Evolutionary conservation across 1,284 basidiomycete genomes (phyloP).

Genomic region (Boletus semigastroideus): DNA sequence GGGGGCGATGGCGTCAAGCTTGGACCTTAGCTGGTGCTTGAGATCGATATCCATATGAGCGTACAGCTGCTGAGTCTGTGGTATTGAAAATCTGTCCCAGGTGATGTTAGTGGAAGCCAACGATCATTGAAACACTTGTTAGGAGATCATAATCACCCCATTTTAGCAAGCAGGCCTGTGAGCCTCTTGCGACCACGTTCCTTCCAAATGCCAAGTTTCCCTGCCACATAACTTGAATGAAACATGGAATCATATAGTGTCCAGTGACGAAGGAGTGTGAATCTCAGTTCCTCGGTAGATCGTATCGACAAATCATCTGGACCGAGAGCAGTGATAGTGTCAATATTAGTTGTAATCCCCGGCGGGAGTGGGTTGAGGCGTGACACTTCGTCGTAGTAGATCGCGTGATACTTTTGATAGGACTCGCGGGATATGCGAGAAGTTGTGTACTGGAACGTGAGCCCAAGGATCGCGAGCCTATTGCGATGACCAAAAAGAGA

Average conservation of each 20-base stretch:
- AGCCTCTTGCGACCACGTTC: constrained; percentile 89
- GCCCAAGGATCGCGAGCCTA: constrained; percentile 91
- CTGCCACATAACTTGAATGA: constrained; percentile 95
- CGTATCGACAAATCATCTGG: constrained; percentile 84
- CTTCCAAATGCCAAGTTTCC: constrained; percentile 95
- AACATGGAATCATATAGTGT: constrained; percentile 97
- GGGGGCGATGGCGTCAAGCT: constrained; percentile 89
- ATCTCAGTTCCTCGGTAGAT: constrained; percentile 84
- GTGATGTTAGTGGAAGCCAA: constrained; percentile 5
- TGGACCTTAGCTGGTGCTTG: constrained; percentile 78
- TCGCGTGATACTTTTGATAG: constrained; percentile 79
- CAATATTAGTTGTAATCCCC: constrained; percentile 35
- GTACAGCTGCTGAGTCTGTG: constrained; percentile 92
- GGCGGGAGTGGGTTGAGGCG: constrained; percentile 74
- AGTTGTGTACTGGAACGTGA: constrained; percentile 91
- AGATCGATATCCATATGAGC: constrained; percentile 96
- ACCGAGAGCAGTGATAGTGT: constrained; percentile 53
- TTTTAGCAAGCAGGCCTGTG: constrained; percentile 94
- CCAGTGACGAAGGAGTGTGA: constrained; percentile 97
- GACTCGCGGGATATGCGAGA: constrained; percentile 83
- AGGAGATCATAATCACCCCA: constrained; percentile 71
- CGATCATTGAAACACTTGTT: constrained; percentile 6
- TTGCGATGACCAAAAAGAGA: constrained; percentile 1
- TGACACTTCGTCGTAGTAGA: constrained; percentile 88
- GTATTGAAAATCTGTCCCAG: constrained; percentile 77